phyloP scores from a whole-genome alignment of 2,329 filamentous ascomycete genomes.

The Pseudogymnoascus sp. region DNA sequence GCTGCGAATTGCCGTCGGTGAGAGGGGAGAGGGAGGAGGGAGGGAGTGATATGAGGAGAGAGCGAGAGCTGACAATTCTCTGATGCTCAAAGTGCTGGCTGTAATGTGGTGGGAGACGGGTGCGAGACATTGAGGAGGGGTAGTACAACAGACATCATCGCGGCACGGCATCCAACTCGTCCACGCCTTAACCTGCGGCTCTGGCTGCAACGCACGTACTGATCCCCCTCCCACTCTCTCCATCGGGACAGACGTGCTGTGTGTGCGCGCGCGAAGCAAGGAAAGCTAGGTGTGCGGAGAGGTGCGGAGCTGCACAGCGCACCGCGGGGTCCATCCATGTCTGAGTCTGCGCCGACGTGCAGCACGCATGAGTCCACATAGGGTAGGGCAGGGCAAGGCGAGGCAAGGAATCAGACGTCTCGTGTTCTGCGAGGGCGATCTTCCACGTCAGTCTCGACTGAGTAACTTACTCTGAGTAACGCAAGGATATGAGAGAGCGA shows the following conservation, averaged over 20 bases:
- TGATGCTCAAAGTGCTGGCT: not conserved
- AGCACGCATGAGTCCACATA: conserved; percentile 6
- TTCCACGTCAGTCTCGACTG: not conserved
- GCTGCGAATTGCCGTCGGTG: conserved; percentile 4
- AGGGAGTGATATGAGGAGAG: not conserved
- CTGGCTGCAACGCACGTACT: not conserved
- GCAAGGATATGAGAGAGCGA: not conserved
- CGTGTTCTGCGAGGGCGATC: not conserved
- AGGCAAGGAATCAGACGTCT: not conserved
- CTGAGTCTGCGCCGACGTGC: not conserved
- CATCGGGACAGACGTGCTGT: not conserved
- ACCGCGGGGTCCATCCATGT: conserved; percentile 4
- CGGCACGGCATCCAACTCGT: not conserved
- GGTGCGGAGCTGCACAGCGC: conserved; percentile 4
- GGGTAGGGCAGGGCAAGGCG: not conserved
- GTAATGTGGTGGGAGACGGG: not conserved
- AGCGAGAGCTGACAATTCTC: not conserved
- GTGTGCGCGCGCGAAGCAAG: not conserved
- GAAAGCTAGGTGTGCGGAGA: not conserved
- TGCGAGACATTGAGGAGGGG: not conserved
- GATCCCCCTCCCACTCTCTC: not conserved
- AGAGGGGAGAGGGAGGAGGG: not conserved
- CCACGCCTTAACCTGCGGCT: not conserved
- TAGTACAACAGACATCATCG: not conserved
- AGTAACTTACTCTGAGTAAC: not conserved